Evolutionary conservation across 2,329 filamentous ascomycete species (phyloP).

Genomic region (Ophiobolus disseminans): DNA sequence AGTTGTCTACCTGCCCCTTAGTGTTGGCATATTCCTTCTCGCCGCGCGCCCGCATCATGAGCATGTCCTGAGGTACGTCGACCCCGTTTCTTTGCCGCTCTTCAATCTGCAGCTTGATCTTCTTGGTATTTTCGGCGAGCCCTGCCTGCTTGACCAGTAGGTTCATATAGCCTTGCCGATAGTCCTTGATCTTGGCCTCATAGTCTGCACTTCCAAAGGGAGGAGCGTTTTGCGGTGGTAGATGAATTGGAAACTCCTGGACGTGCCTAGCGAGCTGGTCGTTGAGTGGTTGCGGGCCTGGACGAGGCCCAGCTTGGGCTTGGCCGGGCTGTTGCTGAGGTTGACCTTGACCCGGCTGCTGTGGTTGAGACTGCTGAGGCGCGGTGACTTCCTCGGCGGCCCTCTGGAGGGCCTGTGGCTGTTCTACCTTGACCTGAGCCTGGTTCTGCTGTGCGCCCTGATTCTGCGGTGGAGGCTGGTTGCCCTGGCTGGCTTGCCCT

Average conservation of each 20-base stretch:
- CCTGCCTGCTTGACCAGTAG: constrained; percentile 43
- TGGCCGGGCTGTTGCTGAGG: constrained; percentile 15
- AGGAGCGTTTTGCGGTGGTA: constrained; percentile 39
- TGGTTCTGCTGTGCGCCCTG: constrained; percentile 44
- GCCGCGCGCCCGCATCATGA: constrained; percentile 32
- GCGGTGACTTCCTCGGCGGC: background rate
- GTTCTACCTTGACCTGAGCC: constrained; percentile 31
- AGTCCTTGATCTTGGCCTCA: constrained; percentile 45
- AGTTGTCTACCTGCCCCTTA: constrained; percentile 45
- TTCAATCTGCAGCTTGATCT: constrained; percentile 36
- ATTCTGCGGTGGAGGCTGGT: constrained; percentile 39
- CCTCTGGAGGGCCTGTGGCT: constrained; percentile 8
- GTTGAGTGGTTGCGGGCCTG: too few species aligned
- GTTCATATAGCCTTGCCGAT: constrained; percentile 44
- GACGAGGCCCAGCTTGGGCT: constrained; percentile 7
- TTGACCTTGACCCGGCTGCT: constrained; percentile 12
- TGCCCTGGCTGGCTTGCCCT: constrained; percentile 30
- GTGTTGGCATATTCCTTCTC: constrained; percentile 40
- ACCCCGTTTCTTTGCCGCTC: constrained; percentile 41
- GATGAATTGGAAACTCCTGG: constrained; percentile 41
- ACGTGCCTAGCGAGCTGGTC: constrained; percentile 50
- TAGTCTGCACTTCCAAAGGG: constrained; percentile 45
- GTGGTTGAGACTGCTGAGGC: constrained; percentile 21
- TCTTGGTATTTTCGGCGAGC: constrained; percentile 32
- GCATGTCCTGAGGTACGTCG: constrained; percentile 41